These are phyloP conservation scores for Mycosphaerella sp. DNA, from an alignment of 2,329 filamentous ascomycete species.

Conservation along the genomic window DNA sequence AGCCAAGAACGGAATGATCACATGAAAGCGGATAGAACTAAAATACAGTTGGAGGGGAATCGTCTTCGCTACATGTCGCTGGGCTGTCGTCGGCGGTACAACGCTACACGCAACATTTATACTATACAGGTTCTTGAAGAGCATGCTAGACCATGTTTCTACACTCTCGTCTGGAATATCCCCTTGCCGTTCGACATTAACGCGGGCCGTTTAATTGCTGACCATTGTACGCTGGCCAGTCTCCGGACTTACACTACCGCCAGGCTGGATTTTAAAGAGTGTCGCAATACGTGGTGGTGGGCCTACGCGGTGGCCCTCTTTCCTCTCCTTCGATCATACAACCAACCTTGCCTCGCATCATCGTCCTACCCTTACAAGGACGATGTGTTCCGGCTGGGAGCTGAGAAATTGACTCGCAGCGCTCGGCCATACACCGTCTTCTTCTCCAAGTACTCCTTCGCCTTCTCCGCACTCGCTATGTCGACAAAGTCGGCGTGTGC, in stretches of 20 bases:
- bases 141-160: too few relatives aligned
- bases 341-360: background rate
- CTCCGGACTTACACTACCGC: too few relatives aligned
- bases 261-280: background rate
- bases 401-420: conserved; percentile 58
- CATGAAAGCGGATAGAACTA: too few relatives aligned
- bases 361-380: background rate
- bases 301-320: background rate
- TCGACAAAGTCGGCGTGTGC: conserved; percentile 75
- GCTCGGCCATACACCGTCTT: conserved; percentile 60
- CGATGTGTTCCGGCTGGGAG: background rate
- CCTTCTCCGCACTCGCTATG: conserved; percentile 58
- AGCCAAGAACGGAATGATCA: too few relatives aligned
- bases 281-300: background rate
- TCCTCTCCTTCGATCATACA: background rate
- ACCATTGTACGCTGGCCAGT: background rate
- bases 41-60: too few relatives aligned
- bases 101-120: too few relatives aligned
- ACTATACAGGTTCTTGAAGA: too few relatives aligned
- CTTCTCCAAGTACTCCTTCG: conserved; percentile 49
- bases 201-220: background rate
- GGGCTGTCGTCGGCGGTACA: too few relatives aligned
- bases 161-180: too few relatives aligned
- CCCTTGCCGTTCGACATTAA: too few relatives aligned
- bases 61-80: too few relatives aligned